Evolutionary conservation across 169 alveolate species (phyloP).

Genomic region (Cryptosporidium canis): DNA sequence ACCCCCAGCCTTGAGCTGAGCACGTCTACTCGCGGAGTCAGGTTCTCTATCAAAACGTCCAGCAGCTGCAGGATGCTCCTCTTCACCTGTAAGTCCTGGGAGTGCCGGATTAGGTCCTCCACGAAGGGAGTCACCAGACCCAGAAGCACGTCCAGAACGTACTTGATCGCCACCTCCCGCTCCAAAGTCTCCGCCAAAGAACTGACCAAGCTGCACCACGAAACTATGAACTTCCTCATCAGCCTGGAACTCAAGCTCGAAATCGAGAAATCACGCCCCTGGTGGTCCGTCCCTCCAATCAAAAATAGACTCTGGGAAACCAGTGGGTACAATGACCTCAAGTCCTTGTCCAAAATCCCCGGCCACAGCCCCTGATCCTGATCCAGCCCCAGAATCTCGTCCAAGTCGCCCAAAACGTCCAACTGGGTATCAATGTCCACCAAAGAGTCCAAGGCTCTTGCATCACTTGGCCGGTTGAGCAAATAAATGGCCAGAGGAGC

Average conservation of each 20-base stretch:
- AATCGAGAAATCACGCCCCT: conserved; percentile 8
- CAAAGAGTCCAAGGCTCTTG: neutral
- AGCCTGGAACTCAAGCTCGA: neutral
- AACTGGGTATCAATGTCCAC: conserved; percentile 18
- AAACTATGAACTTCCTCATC: neutral
- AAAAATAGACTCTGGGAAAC: conserved; percentile 8
- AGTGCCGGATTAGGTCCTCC: conserved; percentile 17
- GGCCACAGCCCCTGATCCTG: neutral
- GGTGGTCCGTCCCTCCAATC: neutral
- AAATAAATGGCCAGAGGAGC: conserved; percentile 10
- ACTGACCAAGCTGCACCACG: conserved; percentile 21
- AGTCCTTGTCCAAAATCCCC: neutral
- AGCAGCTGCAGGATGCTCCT: conserved; percentile 12
- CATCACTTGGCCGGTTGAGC: neutral
- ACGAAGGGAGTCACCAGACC: conserved; percentile 6
- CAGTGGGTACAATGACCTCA: neutral
- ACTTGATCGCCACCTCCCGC: neutral
- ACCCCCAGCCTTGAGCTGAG: neutral
- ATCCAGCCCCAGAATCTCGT: neutral
- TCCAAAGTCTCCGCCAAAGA: neutral
- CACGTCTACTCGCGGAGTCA: neutral
- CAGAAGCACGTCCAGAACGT: neutral
- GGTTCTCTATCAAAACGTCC: neutral
- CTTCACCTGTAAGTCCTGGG: neutral
- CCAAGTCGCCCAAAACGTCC: conserved; percentile 2